Percentiles rank a stretch among this genome's conserved stretches.
Evolutionary conservation across 768 basidiomycete species (phyloP).

Genomic region (Mycena vulgaris): DNA sequence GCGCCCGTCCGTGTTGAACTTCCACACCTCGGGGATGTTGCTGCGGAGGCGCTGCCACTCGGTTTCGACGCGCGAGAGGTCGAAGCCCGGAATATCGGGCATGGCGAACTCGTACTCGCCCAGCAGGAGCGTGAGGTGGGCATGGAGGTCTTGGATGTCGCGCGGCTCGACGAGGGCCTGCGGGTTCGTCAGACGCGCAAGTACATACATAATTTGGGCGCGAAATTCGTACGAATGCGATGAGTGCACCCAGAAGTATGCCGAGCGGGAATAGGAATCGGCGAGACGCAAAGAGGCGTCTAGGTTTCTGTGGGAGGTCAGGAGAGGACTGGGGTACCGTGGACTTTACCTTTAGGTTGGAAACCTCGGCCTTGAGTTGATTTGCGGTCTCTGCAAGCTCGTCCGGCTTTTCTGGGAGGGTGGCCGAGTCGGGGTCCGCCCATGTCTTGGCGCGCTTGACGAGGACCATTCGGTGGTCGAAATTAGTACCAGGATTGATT

Average conservation of each 20-base stretch:
- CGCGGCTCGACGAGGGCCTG: conserved; percentile 72
- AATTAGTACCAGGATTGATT: no score
- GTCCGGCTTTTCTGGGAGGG: neutral
- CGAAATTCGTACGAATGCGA: conserved; percentile 62
- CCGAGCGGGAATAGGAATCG: conserved; percentile 83
- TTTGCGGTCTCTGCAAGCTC: conserved; percentile 10
- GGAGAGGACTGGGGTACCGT: no score
- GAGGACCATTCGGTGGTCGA: conserved; percentile 46
- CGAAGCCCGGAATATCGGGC: conserved; percentile 74
- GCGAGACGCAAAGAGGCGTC: conserved; percentile 52
- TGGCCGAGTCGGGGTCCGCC: conserved; percentile 40
- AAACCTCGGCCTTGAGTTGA: conserved; percentile 35
- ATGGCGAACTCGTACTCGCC: conserved; percentile 80
- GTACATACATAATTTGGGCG: neutral
- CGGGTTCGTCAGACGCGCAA: neutral
- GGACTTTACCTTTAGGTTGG: conserved; percentile 49
- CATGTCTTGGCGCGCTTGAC: conserved; percentile 52
- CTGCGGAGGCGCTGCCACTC: conserved; percentile 80
- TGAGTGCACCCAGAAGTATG: conserved; percentile 72
- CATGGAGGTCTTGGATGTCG: conserved; percentile 78
- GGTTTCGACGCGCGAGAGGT: conserved; percentile 76
- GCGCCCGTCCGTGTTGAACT: conserved; percentile 83
- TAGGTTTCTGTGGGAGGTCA: conserved; percentile 39
- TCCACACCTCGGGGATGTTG: conserved; percentile 87
- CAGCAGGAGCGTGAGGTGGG: conserved; percentile 75